These are phyloP conservation scores for Phytophthora tentaculata DNA, from an alignment of 352 stramenopile species.

Conservation along the genomic window DNA sequence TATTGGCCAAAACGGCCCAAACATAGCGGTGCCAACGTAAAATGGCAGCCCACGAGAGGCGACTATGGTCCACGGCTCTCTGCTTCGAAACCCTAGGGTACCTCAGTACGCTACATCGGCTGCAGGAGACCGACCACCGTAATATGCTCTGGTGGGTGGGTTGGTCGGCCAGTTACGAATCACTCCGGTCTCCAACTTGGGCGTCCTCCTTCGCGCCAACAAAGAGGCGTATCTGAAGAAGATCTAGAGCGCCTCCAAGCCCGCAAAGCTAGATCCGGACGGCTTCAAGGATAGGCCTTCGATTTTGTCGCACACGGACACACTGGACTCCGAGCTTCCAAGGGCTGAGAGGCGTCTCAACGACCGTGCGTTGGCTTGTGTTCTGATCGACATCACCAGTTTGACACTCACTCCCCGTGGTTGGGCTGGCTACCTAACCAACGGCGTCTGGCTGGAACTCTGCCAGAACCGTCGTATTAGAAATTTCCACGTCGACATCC, in stretches of 20 bases:
- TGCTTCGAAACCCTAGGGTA: not conserved
- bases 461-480: not conserved
- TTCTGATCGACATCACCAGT: not conserved
- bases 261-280: not conserved
- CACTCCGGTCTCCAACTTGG: not conserved
- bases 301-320: not conserved
- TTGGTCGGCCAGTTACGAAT: not conserved
- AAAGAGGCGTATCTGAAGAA: not conserved
- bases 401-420: not conserved
- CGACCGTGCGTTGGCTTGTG: not conserved
- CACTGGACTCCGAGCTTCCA: not conserved
- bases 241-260: not conserved
- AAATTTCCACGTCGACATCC: not conserved
- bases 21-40: not conserved
- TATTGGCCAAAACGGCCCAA: not conserved
- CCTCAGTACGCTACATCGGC: too few relatives aligned
- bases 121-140: not conserved
- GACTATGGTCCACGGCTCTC: not conserved
- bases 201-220: not conserved
- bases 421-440: not conserved
- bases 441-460: not conserved
- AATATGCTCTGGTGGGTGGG: not conserved
- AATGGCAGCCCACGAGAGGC: not conserved
- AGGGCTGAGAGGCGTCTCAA: not conserved
- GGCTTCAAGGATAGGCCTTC: not conserved